A percentile compares a stretch with the other conserved stretches of the same genome.
These are phyloP conservation scores for Pleomassaria siparia DNA, from an alignment of 2,329 filamentous ascomycete genomes.

Conservation along the genomic window DNA sequence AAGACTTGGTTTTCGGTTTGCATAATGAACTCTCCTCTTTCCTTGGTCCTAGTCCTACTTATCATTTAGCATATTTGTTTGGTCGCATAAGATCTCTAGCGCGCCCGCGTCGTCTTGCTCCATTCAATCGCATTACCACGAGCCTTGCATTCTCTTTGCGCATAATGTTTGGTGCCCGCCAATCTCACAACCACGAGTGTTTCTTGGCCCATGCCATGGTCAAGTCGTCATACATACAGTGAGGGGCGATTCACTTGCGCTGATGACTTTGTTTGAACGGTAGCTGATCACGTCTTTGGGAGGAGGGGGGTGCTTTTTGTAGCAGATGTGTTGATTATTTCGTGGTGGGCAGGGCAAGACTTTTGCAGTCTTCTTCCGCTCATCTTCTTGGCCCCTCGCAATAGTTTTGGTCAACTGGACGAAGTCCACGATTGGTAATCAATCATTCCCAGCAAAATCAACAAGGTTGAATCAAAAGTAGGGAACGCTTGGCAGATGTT, in stretches of 20 bases:
- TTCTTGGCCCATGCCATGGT: background rate
- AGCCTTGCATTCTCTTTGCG: conserved; percentile 17
- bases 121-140: conserved; percentile 16
- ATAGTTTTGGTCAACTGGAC: too few relatives aligned
- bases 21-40: conserved; percentile 33
- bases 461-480: background rate
- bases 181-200: conserved; percentile 18
- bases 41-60: conserved; percentile 24
- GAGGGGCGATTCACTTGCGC: background rate
- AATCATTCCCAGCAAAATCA: too few relatives aligned
- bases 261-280: background rate
- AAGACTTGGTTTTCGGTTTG: conserved; percentile 17
- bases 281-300: background rate
- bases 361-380: too few relatives aligned
- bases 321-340: conserved; percentile 5
- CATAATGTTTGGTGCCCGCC: conserved; percentile 31
- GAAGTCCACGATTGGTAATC: too few relatives aligned
- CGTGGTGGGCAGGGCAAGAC: too few relatives aligned
- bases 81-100: conserved; percentile 21
- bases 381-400: too few relatives aligned
- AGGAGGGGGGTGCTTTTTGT: too few relatives aligned
- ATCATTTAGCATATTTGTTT: conserved; percentile 27
- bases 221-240: too few relatives aligned
- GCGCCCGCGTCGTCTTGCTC: conserved; percentile 26
- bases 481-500: conserved; percentile 32